Percentiles rank a stretch among this genome's conserved stretches.
These are phyloP conservation scores for Yamadazyma atlantica DNA, from an alignment of 1,139 yeast genomes.

Conservation along the genomic window DNA sequence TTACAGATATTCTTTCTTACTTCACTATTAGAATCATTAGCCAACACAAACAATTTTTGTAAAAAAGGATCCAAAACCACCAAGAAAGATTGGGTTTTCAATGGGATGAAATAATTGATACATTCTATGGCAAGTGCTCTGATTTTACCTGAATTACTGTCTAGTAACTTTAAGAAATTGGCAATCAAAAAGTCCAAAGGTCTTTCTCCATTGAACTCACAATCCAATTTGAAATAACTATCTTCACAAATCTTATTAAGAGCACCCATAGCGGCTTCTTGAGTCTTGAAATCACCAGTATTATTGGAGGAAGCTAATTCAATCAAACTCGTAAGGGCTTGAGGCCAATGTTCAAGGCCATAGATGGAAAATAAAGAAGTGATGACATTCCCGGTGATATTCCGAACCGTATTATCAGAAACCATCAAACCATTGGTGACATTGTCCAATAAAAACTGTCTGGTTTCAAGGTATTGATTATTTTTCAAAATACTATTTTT, in stretches of 20 bases:
- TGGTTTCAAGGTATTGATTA: constrained; percentile 26
- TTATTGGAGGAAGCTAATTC: constrained; percentile 45
- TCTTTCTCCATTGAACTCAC: constrained; percentile 60
- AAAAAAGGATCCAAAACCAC: constrained; percentile 68
- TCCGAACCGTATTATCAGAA: constrained; percentile 62
- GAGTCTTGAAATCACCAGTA: constrained; percentile 33
- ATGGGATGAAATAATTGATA: constrained; percentile 71
- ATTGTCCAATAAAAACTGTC: constrained; percentile 59
- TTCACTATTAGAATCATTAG: constrained; percentile 54
- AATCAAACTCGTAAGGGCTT: constrained; percentile 64
- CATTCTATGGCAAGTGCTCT: constrained; percentile 70
- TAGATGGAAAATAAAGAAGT: constrained; percentile 76
- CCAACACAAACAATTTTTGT: constrained; percentile 60
- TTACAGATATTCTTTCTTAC: constrained; percentile 78
- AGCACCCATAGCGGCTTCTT: constrained; percentile 77
- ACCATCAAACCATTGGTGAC: constrained; percentile 70
- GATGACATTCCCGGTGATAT: constrained; percentile 87
- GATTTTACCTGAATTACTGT: constrained; percentile 40
- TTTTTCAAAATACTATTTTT: constrained; percentile 63
- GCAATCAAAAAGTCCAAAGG: constrained; percentile 72
- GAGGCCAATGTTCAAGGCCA: constrained; percentile 76
- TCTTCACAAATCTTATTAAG: constrained; percentile 89
- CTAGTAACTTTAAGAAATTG: constrained; percentile 51
- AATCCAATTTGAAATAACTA: constrained; percentile 56
- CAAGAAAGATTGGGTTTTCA: constrained; percentile 64